Evolutionary conservation across 257 asterid genomes (phyloP).

Genomic region (Ilex aquifolium): DNA sequence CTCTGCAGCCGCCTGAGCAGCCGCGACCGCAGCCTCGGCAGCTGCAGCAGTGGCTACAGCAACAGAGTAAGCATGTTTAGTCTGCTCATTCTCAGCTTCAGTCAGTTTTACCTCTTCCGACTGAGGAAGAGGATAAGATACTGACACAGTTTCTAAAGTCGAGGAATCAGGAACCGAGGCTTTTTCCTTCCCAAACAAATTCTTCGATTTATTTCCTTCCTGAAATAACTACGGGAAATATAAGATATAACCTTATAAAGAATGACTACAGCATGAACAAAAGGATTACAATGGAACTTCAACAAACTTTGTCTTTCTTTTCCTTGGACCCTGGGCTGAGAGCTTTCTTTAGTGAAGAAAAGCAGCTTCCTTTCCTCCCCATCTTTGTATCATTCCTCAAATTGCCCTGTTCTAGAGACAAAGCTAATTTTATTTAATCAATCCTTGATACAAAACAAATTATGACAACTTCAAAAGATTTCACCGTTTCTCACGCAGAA

Average conservation of each 20-base stretch:
- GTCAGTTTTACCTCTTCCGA: constrained; percentile 48
- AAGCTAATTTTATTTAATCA: constrained; percentile 12
- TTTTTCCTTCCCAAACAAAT: constrained; percentile 44
- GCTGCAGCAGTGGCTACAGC: constrained; percentile 66
- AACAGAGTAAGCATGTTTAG: constrained; percentile 56
- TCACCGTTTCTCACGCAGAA: neutral
- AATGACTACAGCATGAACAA: constrained; percentile 1
- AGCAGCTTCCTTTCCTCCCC: constrained; percentile 90
- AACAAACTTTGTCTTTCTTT: constrained; percentile 44
- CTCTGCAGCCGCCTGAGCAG: constrained; percentile 74
- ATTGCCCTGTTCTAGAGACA: constrained; percentile 19
- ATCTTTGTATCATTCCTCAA: constrained; percentile 51
- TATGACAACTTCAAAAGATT: neutral
- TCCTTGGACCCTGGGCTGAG: constrained; percentile 63
- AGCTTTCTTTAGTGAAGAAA: constrained; percentile 81
- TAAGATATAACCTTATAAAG: neutral
- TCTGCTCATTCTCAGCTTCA: constrained; percentile 58
- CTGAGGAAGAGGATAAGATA: constrained; percentile 39
- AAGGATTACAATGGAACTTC: neutral
- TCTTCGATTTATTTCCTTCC: constrained; percentile 44
- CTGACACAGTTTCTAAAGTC: constrained; percentile 30
- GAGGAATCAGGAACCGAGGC: constrained; percentile 32
- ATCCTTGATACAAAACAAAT: constrained; percentile 6
- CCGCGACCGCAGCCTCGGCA: constrained; percentile 56
- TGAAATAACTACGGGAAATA: constrained; percentile 18